Conservation (phyloP, 176 grass and related monocot species). For the Echinochloa phyllopogon region DNA sequence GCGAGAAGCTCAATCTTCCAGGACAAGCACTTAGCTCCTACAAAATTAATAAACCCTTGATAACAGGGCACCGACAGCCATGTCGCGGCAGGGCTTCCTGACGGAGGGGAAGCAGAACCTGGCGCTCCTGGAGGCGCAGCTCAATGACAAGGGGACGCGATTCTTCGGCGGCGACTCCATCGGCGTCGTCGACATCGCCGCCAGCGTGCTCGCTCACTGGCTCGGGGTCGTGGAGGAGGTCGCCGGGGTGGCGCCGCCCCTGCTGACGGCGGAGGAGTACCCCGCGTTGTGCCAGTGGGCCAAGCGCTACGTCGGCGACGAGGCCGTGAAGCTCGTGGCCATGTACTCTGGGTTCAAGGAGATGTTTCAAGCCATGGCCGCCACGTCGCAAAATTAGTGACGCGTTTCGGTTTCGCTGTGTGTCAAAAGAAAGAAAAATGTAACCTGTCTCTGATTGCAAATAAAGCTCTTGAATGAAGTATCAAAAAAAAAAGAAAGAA, state of each 20-base stretch:
- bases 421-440: too few relatives aligned
- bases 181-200: constrained; percentile 20
- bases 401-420: not conserved
- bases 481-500: too few relatives aligned
- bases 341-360: not conserved
- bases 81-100: not conserved
- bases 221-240: not conserved
- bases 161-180: constrained; percentile 32
- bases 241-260: not conserved
- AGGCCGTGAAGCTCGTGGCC: not conserved
- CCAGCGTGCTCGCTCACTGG: not conserved
- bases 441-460: too few relatives aligned
- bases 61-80: not conserved
- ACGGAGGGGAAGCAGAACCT: constrained; percentile 9
- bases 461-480: too few relatives aligned
- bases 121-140: constrained; percentile 13
- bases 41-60: not conserved
- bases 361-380: not conserved
- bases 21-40: too few relatives aligned
- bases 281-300: constrained; percentile 5
- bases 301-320: not conserved
- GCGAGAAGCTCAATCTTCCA: not conserved
- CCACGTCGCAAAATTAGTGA: not conserved
- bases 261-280: not conserved
- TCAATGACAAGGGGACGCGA: not conserved